Evolutionary conservation across 2,329 filamentous ascomycete species (phyloP), one percentile per base, ranked within the genome.

Genomic region (Colletotrichum limetticola): DNA sequence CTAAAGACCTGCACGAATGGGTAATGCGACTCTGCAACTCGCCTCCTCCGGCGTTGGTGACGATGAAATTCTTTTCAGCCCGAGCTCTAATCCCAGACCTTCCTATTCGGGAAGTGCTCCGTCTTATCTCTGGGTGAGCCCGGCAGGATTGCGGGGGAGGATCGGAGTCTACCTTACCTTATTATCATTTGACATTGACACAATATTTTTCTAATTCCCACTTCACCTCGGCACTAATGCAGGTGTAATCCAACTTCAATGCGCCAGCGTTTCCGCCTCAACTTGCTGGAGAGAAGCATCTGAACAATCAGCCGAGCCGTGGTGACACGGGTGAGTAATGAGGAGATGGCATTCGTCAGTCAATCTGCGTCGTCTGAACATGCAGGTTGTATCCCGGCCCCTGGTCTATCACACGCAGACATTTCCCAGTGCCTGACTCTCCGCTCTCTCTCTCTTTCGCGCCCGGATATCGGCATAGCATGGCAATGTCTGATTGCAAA

Each of bases 211-310:
- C 1, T 11, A 1, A 28, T 30, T 14, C 32, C 32, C 32, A 35
- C 32, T 53, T 28, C 22, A 8, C 32, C 28, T n/a, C 19, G 58
- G 55, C 60, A 52, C 66, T 73, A 61, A 70, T 71, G 71, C 66
- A 73, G 60, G 71, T 73, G 66, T 61, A 73, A 65, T 71, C 46
- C 49, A 49, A 61, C 66, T 14, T 57, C 71, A 30, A 28, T 26
- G 55, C 53, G 32, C 46, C 46, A 8, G 24, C 12, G 12, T 14
- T 68, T 28, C 42, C 52, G 69, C 57, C 64, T 57, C 64, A 67
- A 32, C n/a, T 71, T 63, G 37, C 19, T 70, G 53, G 7, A 30
- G 16, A 55, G 16, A 42, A 24, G 11, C 42, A 46, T 60, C 46
- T 35, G 42, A 59, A 30, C 9, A 35, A 28, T 24, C 28, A n/a